Conservation (phyloP, 306 rosid genomes). For the Pyrus betulifolia region DNA sequence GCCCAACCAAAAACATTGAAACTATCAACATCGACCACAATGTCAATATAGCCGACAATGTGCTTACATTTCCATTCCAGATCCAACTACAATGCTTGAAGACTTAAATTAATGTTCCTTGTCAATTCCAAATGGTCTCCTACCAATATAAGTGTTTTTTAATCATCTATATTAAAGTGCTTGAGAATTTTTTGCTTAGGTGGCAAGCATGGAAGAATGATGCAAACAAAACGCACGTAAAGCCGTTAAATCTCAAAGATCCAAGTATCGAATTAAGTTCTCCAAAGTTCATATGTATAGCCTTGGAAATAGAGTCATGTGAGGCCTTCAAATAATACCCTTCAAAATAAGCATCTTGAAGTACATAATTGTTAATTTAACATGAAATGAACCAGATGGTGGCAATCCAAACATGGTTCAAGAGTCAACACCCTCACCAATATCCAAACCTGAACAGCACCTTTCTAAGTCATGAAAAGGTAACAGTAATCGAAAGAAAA, state of each 20-base stretch:
- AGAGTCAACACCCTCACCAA: too few species aligned
- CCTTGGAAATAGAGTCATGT: background rate
- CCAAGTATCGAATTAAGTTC: background rate
- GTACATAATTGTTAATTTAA: background rate
- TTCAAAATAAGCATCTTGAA: background rate
- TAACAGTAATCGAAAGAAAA: too few species aligned
- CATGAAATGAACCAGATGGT: background rate
- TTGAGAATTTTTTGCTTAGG: background rate
- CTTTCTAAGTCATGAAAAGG: too few species aligned
- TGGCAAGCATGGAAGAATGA: background rate
- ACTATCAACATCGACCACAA: background rate
- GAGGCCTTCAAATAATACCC: background rate
- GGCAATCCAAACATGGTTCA: background rate
- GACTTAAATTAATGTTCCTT: background rate
- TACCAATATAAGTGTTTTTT: background rate
- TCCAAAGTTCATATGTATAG: background rate
- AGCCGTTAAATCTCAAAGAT: background rate
- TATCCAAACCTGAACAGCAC: too few species aligned
- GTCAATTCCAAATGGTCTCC: background rate
- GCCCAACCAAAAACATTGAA: background rate
- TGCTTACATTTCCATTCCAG: background rate
- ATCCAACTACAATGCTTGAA: background rate
- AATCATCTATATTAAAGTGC: background rate
- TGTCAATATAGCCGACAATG: background rate
- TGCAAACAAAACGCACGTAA: background rate